These are phyloP conservation scores for Penicillium crustosum DNA, from an alignment of 2,329 filamentous ascomycete species.

Conservation along the genomic window DNA sequence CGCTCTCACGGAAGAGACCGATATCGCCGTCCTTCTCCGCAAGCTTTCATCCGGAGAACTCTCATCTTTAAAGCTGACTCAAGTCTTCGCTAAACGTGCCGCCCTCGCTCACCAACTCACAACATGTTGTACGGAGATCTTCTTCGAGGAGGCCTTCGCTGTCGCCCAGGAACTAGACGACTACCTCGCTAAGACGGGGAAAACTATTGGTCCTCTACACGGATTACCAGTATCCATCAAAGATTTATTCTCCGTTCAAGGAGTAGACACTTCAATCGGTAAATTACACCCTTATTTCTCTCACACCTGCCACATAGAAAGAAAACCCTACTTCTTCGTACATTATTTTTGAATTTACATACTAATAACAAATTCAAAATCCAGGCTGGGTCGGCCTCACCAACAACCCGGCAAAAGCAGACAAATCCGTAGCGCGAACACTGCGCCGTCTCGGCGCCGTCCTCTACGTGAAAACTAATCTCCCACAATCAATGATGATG, in stretches of 20 bases:
- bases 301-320: too few species aligned
- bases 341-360: too few species aligned
- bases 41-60: conserved; percentile 24
- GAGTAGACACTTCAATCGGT: conserved; percentile 28
- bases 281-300: neutral
- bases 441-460: conserved; percentile 25
- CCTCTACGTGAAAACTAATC: conserved; percentile 28
- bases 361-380: neutral
- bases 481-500: conserved; percentile 31
- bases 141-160: conserved; percentile 51
- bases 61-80: conserved; percentile 23
- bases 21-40: conserved; percentile 24
- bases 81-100: conserved; percentile 42
- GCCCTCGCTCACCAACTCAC: conserved; percentile 36
- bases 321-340: too few species aligned
- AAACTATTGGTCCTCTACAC: conserved; percentile 57
- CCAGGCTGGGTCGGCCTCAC: conserved; percentile 28
- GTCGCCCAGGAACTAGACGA: conserved; percentile 49
- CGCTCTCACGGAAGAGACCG: conserved; percentile 25
- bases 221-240: conserved; percentile 57
- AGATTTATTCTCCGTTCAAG: conserved; percentile 31
- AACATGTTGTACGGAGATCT: conserved; percentile 52
- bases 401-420: conserved; percentile 18
- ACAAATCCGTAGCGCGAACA: conserved; percentile 26
- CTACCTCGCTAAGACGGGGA: conserved; percentile 39